These are phyloP conservation scores for Sporothrix phasma DNA, from an alignment of 2,329 filamentous ascomycete genomes.

Conservation along the genomic window DNA sequence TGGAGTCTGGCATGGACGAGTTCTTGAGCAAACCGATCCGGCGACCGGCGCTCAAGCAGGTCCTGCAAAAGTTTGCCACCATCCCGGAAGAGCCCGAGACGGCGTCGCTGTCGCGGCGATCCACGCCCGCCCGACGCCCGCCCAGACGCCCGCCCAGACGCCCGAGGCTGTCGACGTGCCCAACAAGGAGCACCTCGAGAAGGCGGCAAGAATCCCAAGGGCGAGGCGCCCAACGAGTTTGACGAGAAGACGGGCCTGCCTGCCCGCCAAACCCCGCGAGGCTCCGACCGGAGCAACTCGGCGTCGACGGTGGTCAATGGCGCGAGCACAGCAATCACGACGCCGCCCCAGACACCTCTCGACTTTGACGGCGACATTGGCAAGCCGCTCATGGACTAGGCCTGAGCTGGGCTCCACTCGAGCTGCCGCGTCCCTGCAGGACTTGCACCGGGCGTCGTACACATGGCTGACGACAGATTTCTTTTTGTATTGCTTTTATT, in stretches of 20 bases:
- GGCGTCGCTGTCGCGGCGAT: slow-evolving; percentile 26
- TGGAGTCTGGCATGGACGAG: slow-evolving; percentile 86
- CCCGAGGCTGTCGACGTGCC: neutral
- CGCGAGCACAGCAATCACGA: neutral
- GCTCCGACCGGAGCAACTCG: neutral
- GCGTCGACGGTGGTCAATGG: neutral
- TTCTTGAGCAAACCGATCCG: slow-evolving; percentile 71
- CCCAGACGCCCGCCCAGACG: slow-evolving; percentile 21
- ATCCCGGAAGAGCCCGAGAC: slow-evolving; percentile 61
- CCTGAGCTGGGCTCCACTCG: neutral
- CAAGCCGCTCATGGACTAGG: neutral
- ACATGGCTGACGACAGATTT: neutral
- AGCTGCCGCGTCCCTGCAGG: too few relatives aligned
- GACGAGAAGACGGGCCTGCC: neutral
- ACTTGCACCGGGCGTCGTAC: neutral
- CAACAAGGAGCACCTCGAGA: neutral
- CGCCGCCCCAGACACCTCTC: slow-evolving; percentile 1
- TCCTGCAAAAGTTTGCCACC: slow-evolving; percentile 73
- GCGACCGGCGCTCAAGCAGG: slow-evolving; percentile 75
- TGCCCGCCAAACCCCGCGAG: neutral
- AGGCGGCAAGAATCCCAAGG: too few relatives aligned
- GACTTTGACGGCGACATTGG: neutral
- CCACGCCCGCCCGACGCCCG: slow-evolving; percentile 22
- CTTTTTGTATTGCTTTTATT: neutral
- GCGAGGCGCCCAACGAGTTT: neutral